Evolutionary conservation across 805 yeast genomes (phyloP).

Genomic region (Ogataea ganodermae): DNA sequence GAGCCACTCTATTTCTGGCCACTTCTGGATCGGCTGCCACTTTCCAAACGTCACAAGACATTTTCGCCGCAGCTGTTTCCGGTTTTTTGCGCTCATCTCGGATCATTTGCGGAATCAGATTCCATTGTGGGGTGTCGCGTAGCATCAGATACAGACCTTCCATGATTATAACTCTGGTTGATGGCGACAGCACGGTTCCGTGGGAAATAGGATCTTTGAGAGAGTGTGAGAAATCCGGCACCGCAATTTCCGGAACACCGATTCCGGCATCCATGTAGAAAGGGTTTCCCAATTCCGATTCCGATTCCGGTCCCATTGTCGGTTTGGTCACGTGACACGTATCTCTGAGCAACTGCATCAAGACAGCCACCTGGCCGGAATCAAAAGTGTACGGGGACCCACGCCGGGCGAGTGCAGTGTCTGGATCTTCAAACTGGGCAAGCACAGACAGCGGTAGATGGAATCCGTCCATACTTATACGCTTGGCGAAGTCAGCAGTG

Average conservation of each 20-base stretch:
- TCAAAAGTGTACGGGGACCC: slow-evolving; percentile 92
- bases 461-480: slow-evolving; percentile 76
- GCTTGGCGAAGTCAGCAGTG: slow-evolving; percentile 40
- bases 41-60: slow-evolving; percentile 49
- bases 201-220: slow-evolving; percentile 68
- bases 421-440: slow-evolving; percentile 53
- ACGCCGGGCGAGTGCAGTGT: slow-evolving; percentile 59
- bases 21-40: slow-evolving; percentile 46
- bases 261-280: slow-evolving; percentile 14
- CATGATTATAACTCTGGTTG: slow-evolving; percentile 57
- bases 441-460: slow-evolving; percentile 58
- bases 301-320: not conserved
- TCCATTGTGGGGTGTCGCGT: slow-evolving; percentile 58
- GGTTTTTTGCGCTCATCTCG: slow-evolving; percentile 14
- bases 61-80: not conserved
- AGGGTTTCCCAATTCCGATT: not conserved
- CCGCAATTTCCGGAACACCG: slow-evolving; percentile 40
- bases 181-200: slow-evolving; percentile 47
- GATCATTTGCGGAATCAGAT: slow-evolving; percentile 41
- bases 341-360: slow-evolving; percentile 34
- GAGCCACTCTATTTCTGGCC: slow-evolving; percentile 60
- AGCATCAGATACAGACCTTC: slow-evolving; percentile 79
- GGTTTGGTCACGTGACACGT: slow-evolving; percentile 24
- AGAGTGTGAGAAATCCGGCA: slow-evolving; percentile 78
- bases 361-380: slow-evolving; percentile 44